Evolutionary conservation across 805 yeast genomes (phyloP), one percentile per base, ranked within the genome.

Genomic region (Cyberlindnera nakhonratchasimensis): DNA sequence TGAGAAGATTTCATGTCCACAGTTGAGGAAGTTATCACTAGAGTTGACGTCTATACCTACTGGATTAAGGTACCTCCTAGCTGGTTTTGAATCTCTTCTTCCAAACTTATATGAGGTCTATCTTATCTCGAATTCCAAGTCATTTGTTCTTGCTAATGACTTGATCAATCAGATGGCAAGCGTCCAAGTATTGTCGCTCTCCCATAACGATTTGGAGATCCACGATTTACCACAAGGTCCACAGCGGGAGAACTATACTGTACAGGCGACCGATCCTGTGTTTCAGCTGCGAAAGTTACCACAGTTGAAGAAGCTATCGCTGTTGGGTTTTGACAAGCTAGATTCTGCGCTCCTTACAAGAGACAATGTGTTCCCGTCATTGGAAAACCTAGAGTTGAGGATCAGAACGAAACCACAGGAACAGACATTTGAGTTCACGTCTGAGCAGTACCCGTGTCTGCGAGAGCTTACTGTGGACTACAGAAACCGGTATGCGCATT

Each of bases 401-500:
- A 34, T 47, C 16, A 33, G 35, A 14, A 36, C 42, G 16, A 32
- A 24, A 16, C 39, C 47, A 10, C 6, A 21, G 5, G 31, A 37
- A 12, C 58, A 54, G 21, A 4, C 21, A 3, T 53, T 33, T 21
- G 19, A 14, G 2, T 37, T 54, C 18, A 37, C 26, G 19, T 6
- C 18, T 1, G 35, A 28, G 11, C 40, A 41, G 4, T 55, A 44
- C 22, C 59, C 59, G 6, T 20, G 16, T 1, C 19, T 55, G 13
- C 19, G 32, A 3, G 24, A 37, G 9, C 14, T 55, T 5, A 30
- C 26, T 5, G 29, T 54, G 9, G 47, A 43, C 13, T 54, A 48
- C 21, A 23, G 37, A 17, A 55, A 55, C 36, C 33, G 45, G 25
- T 54, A 47, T 37, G 53, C 54, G 1, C 57, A 51, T 14, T 25